Conservation (phyloP, 495 filamentous ascomycete genomes). For the Neurospora sp. region DNA sequence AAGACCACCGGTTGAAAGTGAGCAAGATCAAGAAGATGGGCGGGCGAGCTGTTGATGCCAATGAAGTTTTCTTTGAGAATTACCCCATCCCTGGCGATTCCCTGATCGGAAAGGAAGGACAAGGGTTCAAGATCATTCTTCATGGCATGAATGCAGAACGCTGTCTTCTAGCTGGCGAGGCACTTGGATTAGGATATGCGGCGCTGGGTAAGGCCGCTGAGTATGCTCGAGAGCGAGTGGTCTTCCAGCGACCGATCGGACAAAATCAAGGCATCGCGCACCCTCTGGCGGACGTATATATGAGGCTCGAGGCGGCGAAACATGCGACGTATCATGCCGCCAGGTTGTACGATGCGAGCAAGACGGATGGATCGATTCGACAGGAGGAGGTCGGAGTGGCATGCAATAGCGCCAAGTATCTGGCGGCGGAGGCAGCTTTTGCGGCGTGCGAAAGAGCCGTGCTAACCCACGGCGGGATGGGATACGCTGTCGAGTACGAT, state of each 20-base stretch:
- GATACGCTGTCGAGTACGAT: conserved; percentile 69
- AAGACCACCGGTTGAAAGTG: conserved; percentile 48
- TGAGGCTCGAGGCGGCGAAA: conserved; percentile 73
- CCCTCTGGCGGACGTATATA: conserved; percentile 63
- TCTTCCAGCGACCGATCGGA: conserved; percentile 63
- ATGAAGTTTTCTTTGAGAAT: conserved; percentile 75
- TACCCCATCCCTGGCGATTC: conserved; percentile 51
- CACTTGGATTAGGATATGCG: conserved; percentile 65
- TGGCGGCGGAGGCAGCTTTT: conserved; percentile 72
- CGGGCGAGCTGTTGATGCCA: conserved; percentile 66
- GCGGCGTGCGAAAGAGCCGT: conserved; percentile 62
- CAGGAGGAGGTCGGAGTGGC: conserved; percentile 59
- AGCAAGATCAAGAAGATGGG: conserved; percentile 75
- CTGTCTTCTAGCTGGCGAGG: conserved; percentile 66
- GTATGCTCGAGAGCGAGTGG: conserved; percentile 58
- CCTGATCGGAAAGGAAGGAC: conserved; percentile 56
- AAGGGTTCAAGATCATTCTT: conserved; percentile 67
- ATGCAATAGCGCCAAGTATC: conserved; percentile 66
- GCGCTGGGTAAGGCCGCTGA: conserved; percentile 53
- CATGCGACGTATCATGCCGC: conserved; percentile 70
- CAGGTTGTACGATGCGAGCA: conserved; percentile 54
- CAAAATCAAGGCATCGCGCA: conserved; percentile 68
- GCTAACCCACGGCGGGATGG: conserved; percentile 63
- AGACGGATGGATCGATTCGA: conserved; percentile 42
- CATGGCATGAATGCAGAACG: conserved; percentile 82